Evolutionary conservation across 305 asterid genomes (phyloP).

Genomic region (Fraxinus floribunda): DNA sequence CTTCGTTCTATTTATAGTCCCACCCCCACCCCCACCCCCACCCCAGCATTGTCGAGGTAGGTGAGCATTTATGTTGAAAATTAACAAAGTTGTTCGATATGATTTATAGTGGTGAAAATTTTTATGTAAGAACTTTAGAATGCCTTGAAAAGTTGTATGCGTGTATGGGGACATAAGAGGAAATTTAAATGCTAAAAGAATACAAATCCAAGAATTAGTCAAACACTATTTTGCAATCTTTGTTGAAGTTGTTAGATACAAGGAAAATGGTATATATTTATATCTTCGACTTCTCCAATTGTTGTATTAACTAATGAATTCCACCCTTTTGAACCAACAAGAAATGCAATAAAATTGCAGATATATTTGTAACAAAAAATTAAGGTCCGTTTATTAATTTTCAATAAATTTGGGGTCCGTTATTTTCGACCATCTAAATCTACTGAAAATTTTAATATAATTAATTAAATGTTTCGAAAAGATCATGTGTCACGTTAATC

Average conservation of each 20-base stretch:
- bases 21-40: not conserved
- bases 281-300: not conserved
- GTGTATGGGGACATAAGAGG: not conserved
- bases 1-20: conserved; percentile 32
- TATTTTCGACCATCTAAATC: not conserved
- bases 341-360: not conserved
- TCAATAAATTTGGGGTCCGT: not conserved
- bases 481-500: not conserved
- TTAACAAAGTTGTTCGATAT: conserved; percentile 10
- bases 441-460: not conserved
- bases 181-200: not conserved
- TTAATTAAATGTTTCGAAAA: not conserved
- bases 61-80: conserved; percentile 22
- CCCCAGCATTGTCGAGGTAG: conserved; percentile 21
- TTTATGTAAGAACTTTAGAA: conserved; percentile 26
- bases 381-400: not conserved
- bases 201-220: not conserved
- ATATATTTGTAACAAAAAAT: not conserved
- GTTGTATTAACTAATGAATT: not conserved
- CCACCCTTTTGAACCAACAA: not conserved
- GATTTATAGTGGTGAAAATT: conserved; percentile 12
- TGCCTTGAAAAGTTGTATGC: conserved; percentile 23
- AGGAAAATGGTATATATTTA: not conserved
- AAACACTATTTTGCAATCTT: too few relatives aligned
- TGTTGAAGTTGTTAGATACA: not conserved